Base-by-base conservation (phyloP, 2,329 filamentous ascomycete genomes). In the Thyridium curvatum region DNA sequence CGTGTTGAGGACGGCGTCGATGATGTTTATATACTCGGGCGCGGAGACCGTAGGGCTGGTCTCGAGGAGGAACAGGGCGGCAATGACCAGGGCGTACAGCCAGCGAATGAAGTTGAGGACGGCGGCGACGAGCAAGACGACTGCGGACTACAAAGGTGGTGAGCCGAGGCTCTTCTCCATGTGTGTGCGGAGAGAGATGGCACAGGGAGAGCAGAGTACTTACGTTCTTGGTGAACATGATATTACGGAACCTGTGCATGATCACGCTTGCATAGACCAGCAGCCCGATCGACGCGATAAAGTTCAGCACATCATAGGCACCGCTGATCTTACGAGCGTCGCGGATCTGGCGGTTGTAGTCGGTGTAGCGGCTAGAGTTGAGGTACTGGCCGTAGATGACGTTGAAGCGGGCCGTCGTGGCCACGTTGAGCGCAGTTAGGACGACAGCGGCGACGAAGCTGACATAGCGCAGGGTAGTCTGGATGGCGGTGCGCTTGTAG, bases 111-210 rank as follows among this genome's bases (percentile, higher is more conserved):
- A 45, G 46, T 53, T 37, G 32, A 60, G 40, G 42, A 55, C n/a
- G 47, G 59, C 35, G 47, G 59, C 34, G 51, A 58, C 14, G 46
- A 65, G 17, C 52, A 59, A 35, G 51, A 62, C 10, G 52, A 59
- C 12, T 51, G 65, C 36, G 5, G 45, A 41, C 54, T 54, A 33
- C 12, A 15, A 15, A 9, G 21, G 4, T 18, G 3, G 12, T 18
- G 30, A n/a, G 6, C 30, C 12, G 8, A 14, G n/a, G n/a, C n/a
- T n/a, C n/a, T 14, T 9, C 21, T 15, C n/a, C n/a, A 9, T 26
- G 30, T 14, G 10, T 21, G 35, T 10, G 9, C 10, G 8, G 13
- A 14, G 10, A 26, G 21, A 10, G 21, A 4, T 12, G n/a, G 28
- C n/a, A 12, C n/a, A 14, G 14, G 18, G 34, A 40, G 32, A 42